Conservation (phyloP, 768 basidiomycete genomes). For the Sporobolomyces pararoseus region DNA sequence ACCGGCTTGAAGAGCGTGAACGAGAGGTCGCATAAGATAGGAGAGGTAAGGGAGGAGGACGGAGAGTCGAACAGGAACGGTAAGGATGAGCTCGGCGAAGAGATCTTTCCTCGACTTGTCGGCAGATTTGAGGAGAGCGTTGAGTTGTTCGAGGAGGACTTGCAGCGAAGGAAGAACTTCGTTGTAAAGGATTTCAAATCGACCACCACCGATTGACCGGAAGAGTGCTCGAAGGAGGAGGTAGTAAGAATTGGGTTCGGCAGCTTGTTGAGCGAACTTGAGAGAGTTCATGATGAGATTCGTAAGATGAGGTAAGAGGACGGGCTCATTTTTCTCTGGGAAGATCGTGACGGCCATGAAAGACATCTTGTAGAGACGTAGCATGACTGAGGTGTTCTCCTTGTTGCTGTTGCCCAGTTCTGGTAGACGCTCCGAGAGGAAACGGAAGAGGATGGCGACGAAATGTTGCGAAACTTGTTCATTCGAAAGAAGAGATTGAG, state of each 20-base stretch:
- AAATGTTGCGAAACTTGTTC: constrained; percentile 73
- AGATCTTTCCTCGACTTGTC: constrained; percentile 64
- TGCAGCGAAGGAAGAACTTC: constrained; percentile 93
- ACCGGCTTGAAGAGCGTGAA: constrained; percentile 78
- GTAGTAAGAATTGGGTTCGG: constrained; percentile 87
- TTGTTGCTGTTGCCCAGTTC: constrained; percentile 66
- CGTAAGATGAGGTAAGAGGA: constrained; percentile 86
- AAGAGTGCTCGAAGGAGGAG: constrained; percentile 87
- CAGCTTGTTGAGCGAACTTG: constrained; percentile 82
- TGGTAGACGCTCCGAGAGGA: constrained; percentile 75
- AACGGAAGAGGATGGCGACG: constrained; percentile 80
- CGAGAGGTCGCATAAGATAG: constrained; percentile 93
- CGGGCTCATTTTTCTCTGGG: constrained; percentile 75
- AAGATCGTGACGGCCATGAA: constrained; percentile 77
- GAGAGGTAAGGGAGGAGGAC: constrained; percentile 91
- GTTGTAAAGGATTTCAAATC: constrained; percentile 90
- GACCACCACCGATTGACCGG: constrained; percentile 84
- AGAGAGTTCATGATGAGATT: constrained; percentile 95
- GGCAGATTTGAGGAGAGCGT: constrained; percentile 81
- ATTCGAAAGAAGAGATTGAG: constrained; percentile 74
- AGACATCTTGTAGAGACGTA: constrained; percentile 91
- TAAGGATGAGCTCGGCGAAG: constrained; percentile 94
- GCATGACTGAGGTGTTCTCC: constrained; percentile 71
- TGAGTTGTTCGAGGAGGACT: constrained; percentile 92
- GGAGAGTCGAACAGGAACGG: constrained; percentile 89